Conservation (phyloP, 2,329 filamentous ascomycete species). For the Fusarium nygamai region DNA sequence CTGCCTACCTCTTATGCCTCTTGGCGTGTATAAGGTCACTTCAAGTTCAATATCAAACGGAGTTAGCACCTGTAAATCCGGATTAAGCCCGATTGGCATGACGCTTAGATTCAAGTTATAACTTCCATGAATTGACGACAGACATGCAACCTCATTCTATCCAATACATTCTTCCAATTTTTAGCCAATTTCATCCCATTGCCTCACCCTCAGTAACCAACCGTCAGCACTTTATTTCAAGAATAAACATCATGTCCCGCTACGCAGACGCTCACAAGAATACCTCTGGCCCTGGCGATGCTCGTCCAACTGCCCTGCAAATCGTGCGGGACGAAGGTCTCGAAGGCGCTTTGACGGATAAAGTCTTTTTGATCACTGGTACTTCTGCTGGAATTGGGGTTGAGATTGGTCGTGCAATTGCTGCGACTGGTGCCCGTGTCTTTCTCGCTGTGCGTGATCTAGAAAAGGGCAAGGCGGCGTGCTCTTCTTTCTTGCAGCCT, state of each 20-base stretch:
- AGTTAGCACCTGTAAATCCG: neutral
- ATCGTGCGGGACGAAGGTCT: slow-evolving; percentile 49
- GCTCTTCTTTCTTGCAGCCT: slow-evolving; percentile 2
- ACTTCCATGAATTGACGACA: too few relatives aligned
- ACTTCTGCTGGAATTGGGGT: slow-evolving; percentile 54
- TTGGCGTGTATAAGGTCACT: too few relatives aligned
- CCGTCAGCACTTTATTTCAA: neutral
- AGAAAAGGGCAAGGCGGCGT: slow-evolving; percentile 16
- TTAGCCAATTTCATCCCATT: neutral
- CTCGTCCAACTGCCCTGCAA: slow-evolving; percentile 51
- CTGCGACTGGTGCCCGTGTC: slow-evolving; percentile 46
- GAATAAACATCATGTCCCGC: neutral
- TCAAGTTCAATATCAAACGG: neutral
- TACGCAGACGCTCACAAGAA: slow-evolving; percentile 5
- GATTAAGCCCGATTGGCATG: neutral
- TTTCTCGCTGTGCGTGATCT: slow-evolving; percentile 30
- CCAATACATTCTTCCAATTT: neutral
- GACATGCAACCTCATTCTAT: neutral
- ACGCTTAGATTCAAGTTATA: neutral
- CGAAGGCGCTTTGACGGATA: slow-evolving; percentile 46
- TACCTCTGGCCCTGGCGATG: slow-evolving; percentile 40
- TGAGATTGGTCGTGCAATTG: slow-evolving; percentile 55
- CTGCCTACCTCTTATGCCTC: neutral
- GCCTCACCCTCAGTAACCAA: fast-evolving
- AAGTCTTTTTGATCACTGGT: slow-evolving; percentile 55